Percentiles rank a stretch among this genome's conserved stretches.
These are phyloP conservation scores for Fusarium sp. DNA, from an alignment of 2,329 filamentous ascomycete species.

Conservation along the genomic window DNA sequence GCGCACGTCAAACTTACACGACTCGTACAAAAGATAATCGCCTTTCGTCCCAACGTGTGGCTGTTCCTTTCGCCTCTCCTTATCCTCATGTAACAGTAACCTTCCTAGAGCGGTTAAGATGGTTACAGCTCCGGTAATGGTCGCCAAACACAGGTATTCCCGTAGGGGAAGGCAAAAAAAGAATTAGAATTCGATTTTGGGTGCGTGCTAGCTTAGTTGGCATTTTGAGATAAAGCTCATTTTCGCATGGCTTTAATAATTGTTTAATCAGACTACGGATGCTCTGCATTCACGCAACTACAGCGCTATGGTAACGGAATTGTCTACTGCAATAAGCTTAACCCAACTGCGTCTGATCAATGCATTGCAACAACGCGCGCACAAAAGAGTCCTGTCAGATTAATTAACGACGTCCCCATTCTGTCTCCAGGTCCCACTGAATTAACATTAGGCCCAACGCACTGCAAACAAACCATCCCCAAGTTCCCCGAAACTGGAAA, in stretches of 20 bases:
- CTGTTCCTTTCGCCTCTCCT: neutral
- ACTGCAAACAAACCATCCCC: neutral
- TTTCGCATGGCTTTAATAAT: neutral
- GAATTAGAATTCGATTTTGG: neutral
- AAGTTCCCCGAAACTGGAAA: neutral
- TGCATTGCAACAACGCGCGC: neutral
- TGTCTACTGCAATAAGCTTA: neutral
- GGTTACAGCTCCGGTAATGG: slow-evolving; percentile 22
- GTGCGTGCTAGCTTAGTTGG: neutral
- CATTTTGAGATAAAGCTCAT: neutral
- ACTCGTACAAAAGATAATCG: neutral
- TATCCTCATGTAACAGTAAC: slow-evolving; percentile 38
- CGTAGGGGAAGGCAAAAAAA: slow-evolving; percentile 2
- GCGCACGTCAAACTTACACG: neutral
- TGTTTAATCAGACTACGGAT: neutral
- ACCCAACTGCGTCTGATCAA: neutral
- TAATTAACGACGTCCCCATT: neutral
- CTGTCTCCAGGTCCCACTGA: slow-evolving; percentile 20
- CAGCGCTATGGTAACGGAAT: neutral
- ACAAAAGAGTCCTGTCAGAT: slow-evolving; percentile 3
- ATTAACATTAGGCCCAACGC: slow-evolving; percentile 29
- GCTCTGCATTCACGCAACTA: neutral
- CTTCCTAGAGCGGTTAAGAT: slow-evolving; percentile 33
- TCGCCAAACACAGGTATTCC: neutral
- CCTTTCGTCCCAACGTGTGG: neutral